phyloP scores from a whole-genome alignment of 495 filamentous ascomycete genomes.

The Cercophora samala region DNA sequence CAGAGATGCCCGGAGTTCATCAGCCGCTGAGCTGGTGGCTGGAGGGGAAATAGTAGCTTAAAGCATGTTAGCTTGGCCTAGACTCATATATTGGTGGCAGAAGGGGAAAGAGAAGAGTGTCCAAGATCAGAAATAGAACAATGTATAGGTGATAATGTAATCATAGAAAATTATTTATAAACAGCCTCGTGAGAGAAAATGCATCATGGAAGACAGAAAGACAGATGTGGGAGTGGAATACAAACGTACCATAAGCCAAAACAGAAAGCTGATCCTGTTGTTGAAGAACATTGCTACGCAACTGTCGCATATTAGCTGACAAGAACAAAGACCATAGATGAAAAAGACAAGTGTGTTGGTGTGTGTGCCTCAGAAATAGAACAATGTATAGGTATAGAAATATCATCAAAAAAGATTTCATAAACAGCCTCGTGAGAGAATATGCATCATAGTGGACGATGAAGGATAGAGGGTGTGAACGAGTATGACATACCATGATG shows the following conservation, averaged over 20 bases:
- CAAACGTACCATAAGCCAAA: too few species aligned
- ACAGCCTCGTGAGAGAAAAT: slow-evolving; percentile 4
- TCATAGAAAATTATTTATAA: background rate
- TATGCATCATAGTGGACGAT: slow-evolving; percentile 3
- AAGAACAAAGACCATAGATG: background rate
- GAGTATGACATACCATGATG: too few species aligned
- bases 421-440: slow-evolving; percentile 6
- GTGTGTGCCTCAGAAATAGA: slow-evolving; percentile 2
- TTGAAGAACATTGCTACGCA: too few species aligned
- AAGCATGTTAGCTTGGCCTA: background rate
- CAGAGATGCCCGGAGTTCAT: too few species aligned
- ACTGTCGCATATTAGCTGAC: too few species aligned
- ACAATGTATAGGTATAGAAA: background rate
- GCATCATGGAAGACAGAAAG: background rate
- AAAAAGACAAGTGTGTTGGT: background rate
- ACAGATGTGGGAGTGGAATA: background rate
- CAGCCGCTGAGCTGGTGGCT: background rate
- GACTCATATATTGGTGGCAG: background rate
- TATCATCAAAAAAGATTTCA: slow-evolving; percentile 1
- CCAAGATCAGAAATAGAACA: slow-evolving; percentile 4
- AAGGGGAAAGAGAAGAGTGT: background rate
- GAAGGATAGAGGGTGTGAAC: too few species aligned
- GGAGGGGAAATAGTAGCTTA: background rate
- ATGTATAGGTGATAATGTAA: slow-evolving; percentile 6
- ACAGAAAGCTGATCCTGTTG: too few species aligned